Evolutionary conservation across 805 yeast genomes (phyloP), one percentile per base, ranked within the genome.

Genomic region (Metschnikowia vanudenii): DNA sequence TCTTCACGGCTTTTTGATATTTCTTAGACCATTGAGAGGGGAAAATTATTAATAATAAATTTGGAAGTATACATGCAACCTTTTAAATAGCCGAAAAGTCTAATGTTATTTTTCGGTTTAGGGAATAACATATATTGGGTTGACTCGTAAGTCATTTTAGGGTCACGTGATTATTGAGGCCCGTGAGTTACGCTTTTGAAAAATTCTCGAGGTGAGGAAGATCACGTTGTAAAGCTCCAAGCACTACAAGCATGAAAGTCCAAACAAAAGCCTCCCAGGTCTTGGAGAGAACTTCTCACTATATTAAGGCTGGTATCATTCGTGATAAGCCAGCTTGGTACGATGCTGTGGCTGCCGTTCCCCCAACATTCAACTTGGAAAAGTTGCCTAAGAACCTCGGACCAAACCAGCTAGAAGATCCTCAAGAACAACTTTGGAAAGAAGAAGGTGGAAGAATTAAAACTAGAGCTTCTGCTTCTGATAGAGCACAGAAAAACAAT

Each of bases 261-360:
- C 85, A 82, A 55, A 63, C 63, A 16, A 75, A 80, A 49, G 96
- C 97, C 26, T 78, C 83, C 26, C 80, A 80, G 52, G 86, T 91
- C 3, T 77, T 91, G 38, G 86, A 86, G 65, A 80, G 90, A 59
- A 87, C 96, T 0, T 84, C 96, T 1, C 83, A 85, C 49, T 82
- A 82, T 56, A 68, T 92, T 52, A 75, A 74, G 56, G 77, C 87
- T 0, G 92, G 95, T 1, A 70, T 84, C n/a, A 74, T 89, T 39
- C 73, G 66, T 28, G 67, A 76, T 28, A 84, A 85, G 59, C 99
- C 99, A 1, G 84, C 84, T 1, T 94, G 98, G 99, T 89, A 77
- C 66, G 82, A 84, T 52, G 92, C 87, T 5, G 89, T 94, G 13
- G 87, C 88, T 3, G 75, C 82, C 22, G 76, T 84, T 56, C 97